These are phyloP conservation scores for Adansonia digitata DNA, from an alignment of 345 rosid species.

Conservation along the genomic window DNA sequence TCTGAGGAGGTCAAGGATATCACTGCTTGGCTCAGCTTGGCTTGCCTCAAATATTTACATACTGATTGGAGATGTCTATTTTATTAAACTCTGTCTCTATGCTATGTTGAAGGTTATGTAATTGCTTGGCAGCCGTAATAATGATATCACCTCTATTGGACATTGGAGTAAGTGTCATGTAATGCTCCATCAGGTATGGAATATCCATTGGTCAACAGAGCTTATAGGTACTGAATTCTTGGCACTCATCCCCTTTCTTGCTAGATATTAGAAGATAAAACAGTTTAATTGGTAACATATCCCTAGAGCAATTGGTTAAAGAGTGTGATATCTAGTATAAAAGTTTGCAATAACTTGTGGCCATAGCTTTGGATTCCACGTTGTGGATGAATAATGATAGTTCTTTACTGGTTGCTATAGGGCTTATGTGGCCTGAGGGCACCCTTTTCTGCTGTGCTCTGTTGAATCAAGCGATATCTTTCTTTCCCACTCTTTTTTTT, in stretches of 20 bases:
- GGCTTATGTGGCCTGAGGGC: conserved; percentile 23
- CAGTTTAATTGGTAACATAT: conserved; percentile 15
- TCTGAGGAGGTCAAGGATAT: conserved; percentile 8
- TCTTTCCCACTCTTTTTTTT: conserved; percentile 6
- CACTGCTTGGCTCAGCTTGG: conserved; percentile 9
- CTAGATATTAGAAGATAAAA: conserved; percentile 3
- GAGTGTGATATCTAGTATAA: neutral
- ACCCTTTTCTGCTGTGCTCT: conserved; percentile 1
- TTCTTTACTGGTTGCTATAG: conserved; percentile 29
- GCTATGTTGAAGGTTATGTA: conserved; percentile 19
- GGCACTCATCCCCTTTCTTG: conserved; percentile 14
- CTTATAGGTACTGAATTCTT: conserved; percentile 28
- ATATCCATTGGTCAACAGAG: conserved; percentile 25
- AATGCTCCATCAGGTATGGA: conserved; percentile 26
- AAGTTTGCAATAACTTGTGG: conserved; percentile 10
- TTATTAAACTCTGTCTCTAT: conserved; percentile 1
- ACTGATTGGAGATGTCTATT: conserved; percentile 6
- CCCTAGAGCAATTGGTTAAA: conserved; percentile 21
- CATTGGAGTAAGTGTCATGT: conserved; percentile 23
- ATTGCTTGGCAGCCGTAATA: conserved; percentile 15
- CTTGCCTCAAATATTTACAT: conserved; percentile 14
- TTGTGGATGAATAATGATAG: conserved; percentile 10
- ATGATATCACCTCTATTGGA: conserved; percentile 20
- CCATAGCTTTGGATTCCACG: neutral
- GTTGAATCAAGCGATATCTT: conserved; percentile 12